Evolutionary conservation across 208 protist species (phyloP).

Genomic region (Polymyxa betae): DNA sequence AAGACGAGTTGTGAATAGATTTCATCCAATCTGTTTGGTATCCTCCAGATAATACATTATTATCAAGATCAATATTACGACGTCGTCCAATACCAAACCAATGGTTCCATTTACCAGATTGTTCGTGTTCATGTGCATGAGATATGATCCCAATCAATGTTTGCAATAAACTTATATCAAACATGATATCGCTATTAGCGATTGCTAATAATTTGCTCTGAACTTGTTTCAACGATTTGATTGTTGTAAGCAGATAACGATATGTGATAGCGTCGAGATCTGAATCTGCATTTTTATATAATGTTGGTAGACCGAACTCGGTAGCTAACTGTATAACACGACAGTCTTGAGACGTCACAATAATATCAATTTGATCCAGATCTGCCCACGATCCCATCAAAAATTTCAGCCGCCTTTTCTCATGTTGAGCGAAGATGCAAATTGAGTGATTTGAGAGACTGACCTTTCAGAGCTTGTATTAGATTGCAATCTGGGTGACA

Average conservation of each 20-base stretch:
- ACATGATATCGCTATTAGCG: conserved; percentile 31
- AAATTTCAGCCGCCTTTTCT: not conserved
- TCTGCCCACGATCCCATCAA: not conserved
- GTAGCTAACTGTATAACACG: not conserved
- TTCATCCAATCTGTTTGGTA: not conserved
- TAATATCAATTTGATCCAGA: not conserved
- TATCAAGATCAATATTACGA: not conserved
- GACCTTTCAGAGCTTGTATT: no score
- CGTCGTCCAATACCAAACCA: conserved; percentile 14
- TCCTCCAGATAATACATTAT: not conserved
- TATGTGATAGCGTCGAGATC: conserved; percentile 18
- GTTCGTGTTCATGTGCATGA: not conserved
- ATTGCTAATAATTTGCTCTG: not conserved
- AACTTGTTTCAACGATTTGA: not conserved
- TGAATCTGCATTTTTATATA: not conserved
- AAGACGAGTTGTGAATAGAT: not conserved
- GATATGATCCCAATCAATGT: not conserved
- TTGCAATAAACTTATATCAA: not conserved
- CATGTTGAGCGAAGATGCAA: no score
- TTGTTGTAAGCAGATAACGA: not conserved
- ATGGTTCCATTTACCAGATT: not conserved
- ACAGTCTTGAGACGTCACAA: conserved; percentile 6
- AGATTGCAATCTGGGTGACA: no score
- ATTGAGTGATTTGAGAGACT: no score
- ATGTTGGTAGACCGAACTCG: conserved; percentile 8